A percentile compares a stretch with the other conserved stretches of the same genome.
These are phyloP conservation scores for Ceratocystis ficicola DNA, from an alignment of 2,329 filamentous ascomycete species.

Conservation along the genomic window DNA sequence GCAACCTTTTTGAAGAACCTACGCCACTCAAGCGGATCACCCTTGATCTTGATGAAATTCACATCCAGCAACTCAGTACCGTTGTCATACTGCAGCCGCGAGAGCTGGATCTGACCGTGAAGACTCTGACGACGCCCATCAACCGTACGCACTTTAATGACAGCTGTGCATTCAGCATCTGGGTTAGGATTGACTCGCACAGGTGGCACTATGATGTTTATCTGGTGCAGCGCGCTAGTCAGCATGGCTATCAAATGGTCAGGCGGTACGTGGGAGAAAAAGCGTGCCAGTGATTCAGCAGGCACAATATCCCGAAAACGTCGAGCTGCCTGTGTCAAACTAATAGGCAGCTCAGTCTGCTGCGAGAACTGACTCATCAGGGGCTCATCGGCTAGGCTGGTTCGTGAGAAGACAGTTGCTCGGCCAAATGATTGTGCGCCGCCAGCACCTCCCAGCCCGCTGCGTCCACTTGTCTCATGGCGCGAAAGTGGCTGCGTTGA, in stretches of 20 bases:
- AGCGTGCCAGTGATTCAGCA: constrained; percentile 73
- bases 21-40: constrained; percentile 92
- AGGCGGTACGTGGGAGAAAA: constrained; percentile 73
- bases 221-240: constrained; percentile 65
- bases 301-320: constrained; percentile 87
- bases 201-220: constrained; percentile 63
- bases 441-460: constrained; percentile 19
- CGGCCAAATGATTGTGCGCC: neutral
- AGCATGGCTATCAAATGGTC: constrained; percentile 68
- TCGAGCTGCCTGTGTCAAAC: constrained; percentile 76
- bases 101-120: constrained; percentile 63
- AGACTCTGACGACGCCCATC: constrained; percentile 62
- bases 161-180: constrained; percentile 33
- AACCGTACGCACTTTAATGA: constrained; percentile 60
- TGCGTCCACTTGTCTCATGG: constrained; percentile 27
- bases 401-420: constrained; percentile 35
- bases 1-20: constrained; percentile 95
- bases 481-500: constrained; percentile 39
- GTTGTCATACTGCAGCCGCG: constrained; percentile 47
- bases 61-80: constrained; percentile 62
- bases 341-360: constrained; percentile 64
- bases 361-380: constrained; percentile 76
- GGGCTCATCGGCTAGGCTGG: constrained; percentile 71
- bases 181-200: constrained; percentile 31
- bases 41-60: constrained; percentile 85